Conservation (phyloP, 495 filamentous ascomycete genomes). For the Hypoxylon trugodes region DNA sequence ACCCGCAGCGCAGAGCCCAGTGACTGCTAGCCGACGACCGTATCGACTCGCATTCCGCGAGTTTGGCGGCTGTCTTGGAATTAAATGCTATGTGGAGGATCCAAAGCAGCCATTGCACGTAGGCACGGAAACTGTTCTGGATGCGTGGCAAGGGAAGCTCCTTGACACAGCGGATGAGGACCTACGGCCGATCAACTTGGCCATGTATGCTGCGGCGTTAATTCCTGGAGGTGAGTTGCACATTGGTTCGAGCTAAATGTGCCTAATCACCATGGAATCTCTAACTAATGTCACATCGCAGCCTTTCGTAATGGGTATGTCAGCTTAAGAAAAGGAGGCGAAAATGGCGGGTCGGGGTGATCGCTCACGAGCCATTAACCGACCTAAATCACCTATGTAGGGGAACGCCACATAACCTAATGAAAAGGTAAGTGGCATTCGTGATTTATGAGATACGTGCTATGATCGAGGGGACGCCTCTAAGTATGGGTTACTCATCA, state of each 20-base stretch:
- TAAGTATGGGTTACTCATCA: no score
- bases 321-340: not conserved
- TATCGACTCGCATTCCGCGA: constrained; percentile 68
- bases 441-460: no score
- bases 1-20: constrained; percentile 52
- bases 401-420: no score
- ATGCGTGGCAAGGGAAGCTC: constrained; percentile 63
- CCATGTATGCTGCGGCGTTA: constrained; percentile 73
- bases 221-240: constrained; percentile 66
- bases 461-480: no score
- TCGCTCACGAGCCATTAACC: no score
- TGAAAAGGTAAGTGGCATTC: no score
- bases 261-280: not conserved
- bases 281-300: not conserved
- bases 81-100: constrained; percentile 61
- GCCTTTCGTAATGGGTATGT: constrained; percentile 19
- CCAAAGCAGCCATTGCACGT: constrained; percentile 47
- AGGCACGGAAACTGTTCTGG: constrained; percentile 57
- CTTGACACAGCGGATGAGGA: constrained; percentile 55
- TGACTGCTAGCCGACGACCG: constrained; percentile 32
- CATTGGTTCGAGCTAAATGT: not conserved
- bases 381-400: no score
- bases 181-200: constrained; percentile 65
- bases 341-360: not conserved
- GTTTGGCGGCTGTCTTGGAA: constrained; percentile 67